These are phyloP conservation scores for Candida chauliodis DNA, from an alignment of 805 yeast genomes.

Conservation along the genomic window DNA sequence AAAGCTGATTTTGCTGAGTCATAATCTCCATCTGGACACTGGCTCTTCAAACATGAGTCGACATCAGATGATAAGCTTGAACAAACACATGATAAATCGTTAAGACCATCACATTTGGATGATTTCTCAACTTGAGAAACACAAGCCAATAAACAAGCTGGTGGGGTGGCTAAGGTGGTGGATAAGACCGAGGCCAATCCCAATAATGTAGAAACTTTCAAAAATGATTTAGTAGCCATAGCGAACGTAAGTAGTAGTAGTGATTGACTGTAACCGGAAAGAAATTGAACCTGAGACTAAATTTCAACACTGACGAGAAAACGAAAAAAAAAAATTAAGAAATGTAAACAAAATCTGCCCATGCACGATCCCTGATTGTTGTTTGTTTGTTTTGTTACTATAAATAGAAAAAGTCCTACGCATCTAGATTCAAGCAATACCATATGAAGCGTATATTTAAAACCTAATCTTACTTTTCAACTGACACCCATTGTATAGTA, in stretches of 20 bases:
- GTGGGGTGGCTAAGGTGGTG: constrained; percentile 67
- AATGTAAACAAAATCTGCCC: not conserved
- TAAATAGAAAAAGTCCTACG: constrained; percentile 1
- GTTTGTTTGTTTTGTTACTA: not conserved
- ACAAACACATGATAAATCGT: constrained; percentile 69
- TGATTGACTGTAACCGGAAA: not conserved
- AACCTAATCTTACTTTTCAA: constrained; percentile 36
- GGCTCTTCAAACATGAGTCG: constrained; percentile 57
- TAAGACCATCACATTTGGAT: constrained; percentile 53
- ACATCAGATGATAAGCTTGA: constrained; percentile 49
- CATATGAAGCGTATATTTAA: not conserved
- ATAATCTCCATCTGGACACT: constrained; percentile 65
- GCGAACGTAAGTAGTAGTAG: not conserved
- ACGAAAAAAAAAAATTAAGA: not conserved
- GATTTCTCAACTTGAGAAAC: constrained; percentile 66
- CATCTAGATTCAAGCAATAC: constrained; percentile 3
- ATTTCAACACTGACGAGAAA: too few relatives aligned
- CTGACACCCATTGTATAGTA: constrained; percentile 46
- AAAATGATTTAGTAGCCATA: constrained; percentile 10
- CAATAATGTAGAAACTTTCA: constrained; percentile 21
- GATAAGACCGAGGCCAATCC: constrained; percentile 41
- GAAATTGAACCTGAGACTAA: not conserved
- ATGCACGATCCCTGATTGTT: not conserved
- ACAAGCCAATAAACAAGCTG: constrained; percentile 91
- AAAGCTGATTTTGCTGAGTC: constrained; percentile 60